Base-by-base conservation (phyloP, 306 rosid species). In the Acacia confusa region DNA sequence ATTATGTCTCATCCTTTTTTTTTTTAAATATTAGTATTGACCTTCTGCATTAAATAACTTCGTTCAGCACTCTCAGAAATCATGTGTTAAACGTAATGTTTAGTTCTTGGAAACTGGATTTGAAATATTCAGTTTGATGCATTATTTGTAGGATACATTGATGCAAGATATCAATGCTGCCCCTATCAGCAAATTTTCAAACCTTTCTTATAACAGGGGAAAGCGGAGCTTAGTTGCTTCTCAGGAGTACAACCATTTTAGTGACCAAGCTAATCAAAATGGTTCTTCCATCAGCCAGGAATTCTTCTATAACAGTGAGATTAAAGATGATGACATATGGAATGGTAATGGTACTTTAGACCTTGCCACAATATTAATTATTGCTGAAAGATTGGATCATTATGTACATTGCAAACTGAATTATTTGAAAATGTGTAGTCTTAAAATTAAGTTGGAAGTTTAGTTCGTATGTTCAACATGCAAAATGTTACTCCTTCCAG, bases 141-240 rank as follows among this genome's bases (percentile, higher is more conserved):
- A 64, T 66, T 15, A 72, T 80, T 71, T 90, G 85, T 89, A 95
- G 98, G 98, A 94, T 50, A 67, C 82, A 43, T 80, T 86, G 87
- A 85, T 90, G 89, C 88, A 87, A 78, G 92, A 86, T 87, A 81
- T 79, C 43, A 68, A 77, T 68, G 83, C 64, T 77, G 90, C 90
- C 48, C 81, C 70, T 16, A 66, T 67, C 66, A 78, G 48, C 20
- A 77, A 76, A 83, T 88, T 67, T 53, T 81, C 84, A 71, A 84
- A 84, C 71, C 87, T 87, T 82, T 90, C 95, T 53, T 82, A 84
- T 78, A 52, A 86, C 77, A 82, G 81, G 78, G 70, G 78, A 79
- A 88, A 81, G 84, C 82, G 76, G 52, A 79, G 83, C 68, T 74
- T 84, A 60, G 71, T 74, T 64, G 43, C 40, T 64, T 28, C 48